Evolutionary conservation across 2,329 filamentous ascomycete genomes (phyloP).

Genomic region (Fusarium sp.): DNA sequence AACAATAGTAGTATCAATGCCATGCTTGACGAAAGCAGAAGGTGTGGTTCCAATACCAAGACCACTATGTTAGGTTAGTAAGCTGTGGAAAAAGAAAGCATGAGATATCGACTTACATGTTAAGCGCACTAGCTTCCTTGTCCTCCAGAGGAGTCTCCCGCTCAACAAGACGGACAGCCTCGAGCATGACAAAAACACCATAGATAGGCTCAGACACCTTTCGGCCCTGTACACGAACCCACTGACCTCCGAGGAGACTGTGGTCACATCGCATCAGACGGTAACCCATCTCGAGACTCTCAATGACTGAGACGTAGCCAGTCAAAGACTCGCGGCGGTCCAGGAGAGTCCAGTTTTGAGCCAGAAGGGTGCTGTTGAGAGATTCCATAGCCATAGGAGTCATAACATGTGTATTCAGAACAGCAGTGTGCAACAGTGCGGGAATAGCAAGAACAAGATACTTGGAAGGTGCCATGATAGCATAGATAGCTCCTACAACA

Average conservation of each 20-base stretch:
- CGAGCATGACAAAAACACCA: conserved; percentile 94
- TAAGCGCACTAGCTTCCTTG: conserved; percentile 79
- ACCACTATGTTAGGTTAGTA: conserved; percentile 64
- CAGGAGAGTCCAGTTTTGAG: conserved; percentile 77
- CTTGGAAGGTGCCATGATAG: conserved; percentile 74
- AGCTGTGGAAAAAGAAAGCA: neutral
- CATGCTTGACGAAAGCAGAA: conserved; percentile 85
- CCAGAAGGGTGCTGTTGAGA: conserved; percentile 73
- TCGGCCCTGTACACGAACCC: conserved; percentile 69
- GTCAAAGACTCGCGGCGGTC: conserved; percentile 88
- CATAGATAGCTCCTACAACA: conserved; percentile 71
- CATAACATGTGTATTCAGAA: conserved; percentile 79
- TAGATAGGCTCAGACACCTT: conserved; percentile 87
- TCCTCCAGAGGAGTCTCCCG: conserved; percentile 65
- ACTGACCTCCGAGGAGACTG: conserved; percentile 92
- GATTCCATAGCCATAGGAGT: conserved; percentile 67
- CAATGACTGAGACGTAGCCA: conserved; percentile 90
- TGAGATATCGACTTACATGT: conserved; percentile 72
- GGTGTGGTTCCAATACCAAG: conserved; percentile 94
- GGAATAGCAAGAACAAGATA: conserved; percentile 75
- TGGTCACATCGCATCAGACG: conserved; percentile 92
- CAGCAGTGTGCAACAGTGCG: conserved; percentile 75
- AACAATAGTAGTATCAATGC: conserved; percentile 91
- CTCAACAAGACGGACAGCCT: conserved; percentile 86
- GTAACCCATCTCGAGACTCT: conserved; percentile 77